These are phyloP conservation scores for Nitzschia sp. DNA, from an alignment of 108 stramenopile species.

Conservation along the genomic window DNA sequence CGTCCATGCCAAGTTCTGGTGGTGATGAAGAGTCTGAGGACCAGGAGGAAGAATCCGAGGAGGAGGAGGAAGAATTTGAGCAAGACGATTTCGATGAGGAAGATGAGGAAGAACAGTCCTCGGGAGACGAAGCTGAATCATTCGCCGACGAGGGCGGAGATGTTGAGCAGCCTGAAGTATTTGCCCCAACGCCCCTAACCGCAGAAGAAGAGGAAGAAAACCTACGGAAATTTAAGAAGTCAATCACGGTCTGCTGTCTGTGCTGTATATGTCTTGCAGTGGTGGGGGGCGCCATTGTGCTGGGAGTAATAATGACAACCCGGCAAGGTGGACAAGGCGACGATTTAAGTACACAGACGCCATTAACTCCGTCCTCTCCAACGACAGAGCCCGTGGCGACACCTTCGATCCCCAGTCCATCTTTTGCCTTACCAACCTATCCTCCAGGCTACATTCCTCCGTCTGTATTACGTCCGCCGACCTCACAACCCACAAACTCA, in stretches of 20 bases:
- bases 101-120: constrained; percentile 10
- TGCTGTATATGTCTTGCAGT: constrained; percentile 32
- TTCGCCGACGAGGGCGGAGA: background rate
- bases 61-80: constrained; percentile 11
- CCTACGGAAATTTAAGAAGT: background rate
- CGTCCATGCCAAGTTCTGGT: too few species aligned
- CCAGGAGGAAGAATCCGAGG: constrained; percentile 18
- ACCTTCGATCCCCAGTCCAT: background rate
- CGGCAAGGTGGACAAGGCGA: too few species aligned
- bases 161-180: background rate
- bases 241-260: constrained; percentile 5
- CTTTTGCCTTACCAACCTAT: background rate
- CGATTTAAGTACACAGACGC: background rate
- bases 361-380: background rate
- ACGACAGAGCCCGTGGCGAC: background rate
- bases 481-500: constrained; percentile 3
- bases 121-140: constrained; percentile 11
- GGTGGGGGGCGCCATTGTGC: constrained; percentile 7
- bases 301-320: constrained; percentile 10
- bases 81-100: constrained; percentile 14
- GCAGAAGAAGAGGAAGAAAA: constrained; percentile 7
- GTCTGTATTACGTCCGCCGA: constrained; percentile 6
- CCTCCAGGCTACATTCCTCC: background rate
- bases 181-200: background rate
- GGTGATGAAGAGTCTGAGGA: constrained; percentile 3